Evolutionary conservation across 2,329 filamentous ascomycete species (phyloP), one percentile per base, ranked within the genome.

Genomic region (Colletotrichum orchidophilum): DNA sequence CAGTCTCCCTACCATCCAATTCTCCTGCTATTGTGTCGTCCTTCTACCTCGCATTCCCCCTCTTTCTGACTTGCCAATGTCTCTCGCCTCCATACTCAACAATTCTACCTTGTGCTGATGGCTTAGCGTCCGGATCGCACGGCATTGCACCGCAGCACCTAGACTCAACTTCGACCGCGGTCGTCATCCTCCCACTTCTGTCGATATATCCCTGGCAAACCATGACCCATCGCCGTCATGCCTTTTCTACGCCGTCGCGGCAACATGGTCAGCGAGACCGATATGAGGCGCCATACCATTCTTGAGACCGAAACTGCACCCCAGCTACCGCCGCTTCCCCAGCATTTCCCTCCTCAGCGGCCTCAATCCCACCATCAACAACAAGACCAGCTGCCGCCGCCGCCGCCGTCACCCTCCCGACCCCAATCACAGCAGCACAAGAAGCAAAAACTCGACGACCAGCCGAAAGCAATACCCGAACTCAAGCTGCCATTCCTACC

Each of bases 161-260:
- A 66, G 39, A n/a, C 61, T 42, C 27, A 33, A 39, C 63, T 24
- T 59, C 53, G 58, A 35, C 69, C 35, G 62, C 57, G 29, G 65
- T 70, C 53, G 55, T 72, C 66, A 70, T 66, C 52, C 35, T 66
- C 54, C 66, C 53, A 59, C 57, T 58, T 65, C 54, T n/a, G 29
- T 58, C 52, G 26, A 49, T 64, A 33, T 35, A 69, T 71, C 71
- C 66, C 62, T 73, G 66, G 63, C 72, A 71, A 73, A 74, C 73
- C 52, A 84, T 84, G 82, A 82, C 73, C 79, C 78, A 76, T 77
- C 77, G 79, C 78, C 78, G 81, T 74, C 77, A 90, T 90, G 88
- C 87, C 88, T 77, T 88, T 90, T 76, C 83, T 90, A 81, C 88
- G 88, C 82, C 88, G 88, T 80, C 87, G 87, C 79, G 88, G 87